Evolutionary conservation across 2,329 filamentous ascomycete genomes (phyloP), one percentile per base, ranked within the genome.

Genomic region (Diaporthe helianthi): DNA sequence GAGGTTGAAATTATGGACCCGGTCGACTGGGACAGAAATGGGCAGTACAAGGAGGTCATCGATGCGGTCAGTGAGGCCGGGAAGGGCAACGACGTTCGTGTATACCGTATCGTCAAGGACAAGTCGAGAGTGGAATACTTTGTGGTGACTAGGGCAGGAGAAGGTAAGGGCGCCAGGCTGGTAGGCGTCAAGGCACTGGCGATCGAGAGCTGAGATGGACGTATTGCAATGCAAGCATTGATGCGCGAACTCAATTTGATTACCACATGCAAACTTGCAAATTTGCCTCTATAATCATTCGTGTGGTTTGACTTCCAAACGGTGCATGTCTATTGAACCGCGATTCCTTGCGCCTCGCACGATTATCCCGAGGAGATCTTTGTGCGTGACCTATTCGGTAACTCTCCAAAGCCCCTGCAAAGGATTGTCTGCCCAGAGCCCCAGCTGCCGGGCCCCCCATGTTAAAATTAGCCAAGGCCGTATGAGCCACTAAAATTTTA

Each of bases 131-230:
- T 85, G 17, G 92, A 97, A 80, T 97, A 97, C 79, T 97, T 90
- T 86, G 82, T 97, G 69, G 82, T 97, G 55, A 88, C 87, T 26
- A 78, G 91, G 73, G 85, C 90, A 75, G 80, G 81, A 55, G 83
- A 87, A 73, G 83, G 80, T 19, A 82, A 86, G 63, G 86, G 84
- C 15, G 86, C 84, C 22, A 86, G 84, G 80, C 76, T 97, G 70
- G 89, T 97, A 9, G 94, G 94, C 17, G 85, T 91, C 68, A 95
- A 93, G 84, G 92, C 91, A 13, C 82, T 93, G 80, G 88, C 91
- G 31, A 85, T 97, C 72, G 94, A 97, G 84, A 89, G 86, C 75
- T 92, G 76, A 65, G 69, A 31, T 22, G 19, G 26, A 46, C n/a
- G 19, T 17, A 8, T n/a, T 26, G 22, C 22, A 19, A 13, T 26